Percentiles rank a stretch among this genome's conserved stretches.
phyloP scores from a whole-genome alignment of 371 early-diverging fungal species.

The Mucor circinelloides region DNA sequence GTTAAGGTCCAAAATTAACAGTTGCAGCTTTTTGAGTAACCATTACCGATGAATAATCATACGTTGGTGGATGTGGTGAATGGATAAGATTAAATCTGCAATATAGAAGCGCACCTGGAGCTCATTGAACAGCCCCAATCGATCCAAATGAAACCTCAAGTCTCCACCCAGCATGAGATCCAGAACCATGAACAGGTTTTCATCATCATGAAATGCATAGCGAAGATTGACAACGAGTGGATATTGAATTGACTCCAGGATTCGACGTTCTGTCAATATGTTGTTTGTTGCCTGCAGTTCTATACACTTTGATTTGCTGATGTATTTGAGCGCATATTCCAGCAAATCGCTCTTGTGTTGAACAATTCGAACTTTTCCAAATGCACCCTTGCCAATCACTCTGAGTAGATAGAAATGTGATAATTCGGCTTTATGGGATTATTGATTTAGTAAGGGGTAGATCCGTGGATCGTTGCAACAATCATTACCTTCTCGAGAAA shows the following conservation, averaged over 20 bases:
- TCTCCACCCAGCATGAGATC: conserved; percentile 91
- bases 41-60: conserved; percentile 57
- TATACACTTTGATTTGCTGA: conserved; percentile 61
- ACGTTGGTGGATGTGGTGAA: conserved; percentile 69
- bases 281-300: conserved; percentile 57
- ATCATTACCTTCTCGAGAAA: conserved; percentile 28
- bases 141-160: conserved; percentile 77
- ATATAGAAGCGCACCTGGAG: conserved; percentile 77
- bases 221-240: conserved; percentile 69
- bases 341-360: conserved; percentile 75
- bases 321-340: conserved; percentile 66
- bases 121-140: conserved; percentile 65
- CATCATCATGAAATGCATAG: conserved; percentile 84
- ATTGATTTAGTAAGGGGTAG: conserved; percentile 76
- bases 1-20: not conserved
- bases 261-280: conserved; percentile 58
- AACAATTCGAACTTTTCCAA: conserved; percentile 85
- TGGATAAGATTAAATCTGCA: conserved; percentile 71
- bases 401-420: conserved; percentile 70
- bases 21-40: conserved; percentile 12
- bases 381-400: conserved; percentile 75
- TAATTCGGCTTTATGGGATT: conserved; percentile 62
- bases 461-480: conserved; percentile 69
- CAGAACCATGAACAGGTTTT: conserved; percentile 78
- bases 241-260: conserved; percentile 54